phyloP scores from a whole-genome alignment of 805 yeast species.

The Candida piceae region DNA sequence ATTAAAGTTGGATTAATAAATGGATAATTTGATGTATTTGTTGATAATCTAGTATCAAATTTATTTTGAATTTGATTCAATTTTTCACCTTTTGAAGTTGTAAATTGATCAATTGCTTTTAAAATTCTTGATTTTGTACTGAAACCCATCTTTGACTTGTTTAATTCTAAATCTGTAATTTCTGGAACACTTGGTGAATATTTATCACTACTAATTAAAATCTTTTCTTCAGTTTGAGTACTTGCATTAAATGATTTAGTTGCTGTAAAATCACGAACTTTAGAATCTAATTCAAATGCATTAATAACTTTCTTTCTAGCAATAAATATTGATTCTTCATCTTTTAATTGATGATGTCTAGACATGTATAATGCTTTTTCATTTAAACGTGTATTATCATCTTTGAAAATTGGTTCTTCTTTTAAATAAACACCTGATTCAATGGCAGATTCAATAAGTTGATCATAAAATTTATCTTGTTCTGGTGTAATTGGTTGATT shows the following conservation, averaged over 20 bases:
- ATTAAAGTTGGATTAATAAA: constrained; percentile 23
- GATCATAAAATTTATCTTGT: too few relatives aligned
- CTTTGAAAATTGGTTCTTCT: too few relatives aligned
- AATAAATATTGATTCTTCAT: too few relatives aligned
- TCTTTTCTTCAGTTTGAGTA: neutral
- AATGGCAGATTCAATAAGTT: too few relatives aligned
- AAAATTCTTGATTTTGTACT: constrained; percentile 24
- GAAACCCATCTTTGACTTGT: constrained; percentile 24
- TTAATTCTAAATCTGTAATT: constrained; percentile 18
- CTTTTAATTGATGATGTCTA: too few relatives aligned
- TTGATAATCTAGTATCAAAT: constrained; percentile 10
- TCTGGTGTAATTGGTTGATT: too few relatives aligned
- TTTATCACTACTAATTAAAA: too few relatives aligned
- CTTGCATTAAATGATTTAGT: constrained; percentile 3
- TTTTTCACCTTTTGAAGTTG: constrained; percentile 18
- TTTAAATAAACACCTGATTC: too few relatives aligned
- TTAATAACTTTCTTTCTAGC: too few relatives aligned
- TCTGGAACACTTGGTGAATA: constrained; percentile 7
- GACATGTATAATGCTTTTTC: too few relatives aligned
- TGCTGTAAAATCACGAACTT: constrained; percentile 3
- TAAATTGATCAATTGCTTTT: constrained; percentile 24
- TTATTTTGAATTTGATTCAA: neutral
- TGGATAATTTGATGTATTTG: constrained; percentile 18
- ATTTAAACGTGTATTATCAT: too few relatives aligned
- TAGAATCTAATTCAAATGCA: too few relatives aligned